Base-by-base conservation (phyloP, 2,329 filamentous ascomycete species). In the Beauveria varroae region DNA sequence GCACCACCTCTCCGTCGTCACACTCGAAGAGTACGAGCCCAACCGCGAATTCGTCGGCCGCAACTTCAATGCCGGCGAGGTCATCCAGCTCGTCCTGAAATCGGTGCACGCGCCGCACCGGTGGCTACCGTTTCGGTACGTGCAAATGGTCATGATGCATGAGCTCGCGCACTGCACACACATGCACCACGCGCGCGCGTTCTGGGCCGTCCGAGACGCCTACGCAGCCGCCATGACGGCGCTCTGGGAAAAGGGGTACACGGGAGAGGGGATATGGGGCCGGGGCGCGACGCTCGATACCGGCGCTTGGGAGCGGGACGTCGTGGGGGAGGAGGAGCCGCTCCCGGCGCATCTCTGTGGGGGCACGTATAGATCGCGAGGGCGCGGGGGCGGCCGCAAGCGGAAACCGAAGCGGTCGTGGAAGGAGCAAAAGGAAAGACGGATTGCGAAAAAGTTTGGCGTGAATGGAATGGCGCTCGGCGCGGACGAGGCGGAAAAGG, bases 101-200 rank as follows among this genome's bases (percentile, higher is more conserved):
- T 85, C 89, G 0, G 81, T 80, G 0, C 51, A 52, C 10, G 78
- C 75, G 5, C 82, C 81, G 0, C 84, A 84, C 28, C 81, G 77
- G 62, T 96, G 91, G 91, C 78, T 96, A 24, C 89, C 90, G 0
- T 92, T 95, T 69, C 80, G 85, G 64, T 91, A 92, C 69, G 89
- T 96, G 18, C 90, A 95, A 74, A 93, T 95, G 89, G 90, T 96
- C 66, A 96, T 96, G 91, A 93, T 96, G 85, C 91, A 96, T 71
- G 90, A 95, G 77, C 78, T 96, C 34, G 91, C 91, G 3, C 91
- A 96, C 72, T 93, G 89, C 79, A 89, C 90, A 72, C 88, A 96
- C 71, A 96, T 96, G 92, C 96, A 96, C 72, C 91, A 96, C 71
- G 88, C 86, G 1, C 81, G 84, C 60, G 85, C 84, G 2, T 96